Percentiles rank a stretch among this genome's conserved stretches.
phyloP scores from a whole-genome alignment of 257 asterid genomes.

The Solanum sejunctum region DNA sequence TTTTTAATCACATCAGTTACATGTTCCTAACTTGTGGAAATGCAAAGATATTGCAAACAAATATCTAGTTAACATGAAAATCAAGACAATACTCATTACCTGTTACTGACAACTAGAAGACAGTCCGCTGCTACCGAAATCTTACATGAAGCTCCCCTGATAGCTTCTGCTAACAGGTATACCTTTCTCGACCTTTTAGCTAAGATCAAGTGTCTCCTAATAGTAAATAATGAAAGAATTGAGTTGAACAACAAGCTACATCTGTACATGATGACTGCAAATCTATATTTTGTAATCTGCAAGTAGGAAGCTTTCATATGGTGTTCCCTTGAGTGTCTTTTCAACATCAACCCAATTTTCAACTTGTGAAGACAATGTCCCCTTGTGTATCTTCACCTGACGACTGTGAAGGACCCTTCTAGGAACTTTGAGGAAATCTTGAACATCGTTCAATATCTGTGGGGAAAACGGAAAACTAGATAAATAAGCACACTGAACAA shows the following conservation, averaged over 20 bases:
- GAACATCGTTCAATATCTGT: constrained; percentile 73
- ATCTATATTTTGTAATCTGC: constrained; percentile 52
- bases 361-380: constrained; percentile 64
- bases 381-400: constrained; percentile 89
- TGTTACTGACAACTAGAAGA: not conserved
- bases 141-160: constrained; percentile 5
- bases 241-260: not conserved
- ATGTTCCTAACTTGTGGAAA: not conserved
- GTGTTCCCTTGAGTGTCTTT: constrained; percentile 66
- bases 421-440: constrained; percentile 76
- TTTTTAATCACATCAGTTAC: not conserved
- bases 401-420: constrained; percentile 46
- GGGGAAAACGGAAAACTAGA: not conserved
- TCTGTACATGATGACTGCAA: not conserved
- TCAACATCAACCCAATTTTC: constrained; percentile 75
- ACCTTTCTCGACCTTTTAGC: constrained; percentile 49
- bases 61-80: not conserved
- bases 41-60: not conserved
- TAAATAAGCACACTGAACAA: not conserved
- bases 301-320: constrained; percentile 41
- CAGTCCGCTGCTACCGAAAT: not conserved
- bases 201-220: constrained; percentile 32
- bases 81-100: not conserved
- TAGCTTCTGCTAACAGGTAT: constrained; percentile 31
- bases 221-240: constrained; percentile 37